phyloP scores from a whole-genome alignment of 805 yeast species.

The Lipomyces starkeyi region DNA sequence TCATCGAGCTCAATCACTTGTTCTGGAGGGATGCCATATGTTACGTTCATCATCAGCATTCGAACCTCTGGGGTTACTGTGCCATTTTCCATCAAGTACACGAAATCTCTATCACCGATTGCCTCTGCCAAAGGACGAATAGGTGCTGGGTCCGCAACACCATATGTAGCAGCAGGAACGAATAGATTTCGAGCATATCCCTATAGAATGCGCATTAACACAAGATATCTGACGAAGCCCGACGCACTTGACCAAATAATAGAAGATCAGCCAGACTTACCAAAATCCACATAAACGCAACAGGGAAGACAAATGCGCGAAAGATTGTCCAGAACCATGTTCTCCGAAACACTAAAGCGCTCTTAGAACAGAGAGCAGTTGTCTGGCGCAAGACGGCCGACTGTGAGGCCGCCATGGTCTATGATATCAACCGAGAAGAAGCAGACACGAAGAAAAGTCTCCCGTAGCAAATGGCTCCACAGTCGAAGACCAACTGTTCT shows the following conservation, averaged over 20 bases:
- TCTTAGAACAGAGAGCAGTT: slow-evolving; percentile 32
- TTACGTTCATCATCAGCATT: slow-evolving; percentile 42
- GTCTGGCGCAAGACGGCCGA: slow-evolving; percentile 35
- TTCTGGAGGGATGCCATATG: slow-evolving; percentile 43
- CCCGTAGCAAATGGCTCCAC: not conserved
- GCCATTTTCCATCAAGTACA: slow-evolving; percentile 40
- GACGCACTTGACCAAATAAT: not conserved
- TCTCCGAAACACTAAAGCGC: slow-evolving; percentile 34
- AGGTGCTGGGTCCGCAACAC: slow-evolving; percentile 44
- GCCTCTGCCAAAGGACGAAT: slow-evolving; percentile 40
- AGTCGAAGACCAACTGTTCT: not conserved
- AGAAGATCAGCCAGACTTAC: slow-evolving; percentile 34
- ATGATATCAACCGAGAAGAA: not conserved
- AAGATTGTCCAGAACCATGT: slow-evolving; percentile 46
- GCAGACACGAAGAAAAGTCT: not conserved
- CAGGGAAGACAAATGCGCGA: slow-evolving; percentile 45
- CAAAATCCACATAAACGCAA: slow-evolving; percentile 46
- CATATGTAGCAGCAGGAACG: slow-evolving; percentile 44
- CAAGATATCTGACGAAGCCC: not conserved
- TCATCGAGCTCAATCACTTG: slow-evolving; percentile 41
- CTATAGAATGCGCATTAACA: slow-evolving; percentile 29
- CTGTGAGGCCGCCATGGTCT: not conserved
- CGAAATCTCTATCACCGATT: slow-evolving; percentile 42
- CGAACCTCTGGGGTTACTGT: slow-evolving; percentile 43
- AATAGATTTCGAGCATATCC: slow-evolving; percentile 46